Evolutionary conservation across 1,284 basidiomycete species (phyloP).

Genomic region (Pholiota adiposa): DNA sequence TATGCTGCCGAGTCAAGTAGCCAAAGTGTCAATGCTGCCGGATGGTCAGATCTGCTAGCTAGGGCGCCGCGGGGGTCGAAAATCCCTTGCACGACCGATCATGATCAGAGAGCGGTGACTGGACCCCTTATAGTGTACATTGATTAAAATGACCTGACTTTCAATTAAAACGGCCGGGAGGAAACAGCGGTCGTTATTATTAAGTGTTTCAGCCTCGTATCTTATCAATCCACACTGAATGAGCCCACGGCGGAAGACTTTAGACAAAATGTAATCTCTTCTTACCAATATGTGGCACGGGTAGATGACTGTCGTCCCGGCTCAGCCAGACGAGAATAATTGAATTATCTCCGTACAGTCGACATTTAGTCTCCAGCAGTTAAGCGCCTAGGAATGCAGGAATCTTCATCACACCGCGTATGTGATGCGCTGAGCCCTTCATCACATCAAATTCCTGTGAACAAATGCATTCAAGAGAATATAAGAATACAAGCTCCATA

Average conservation of each 20-base stretch:
- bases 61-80: conserved; percentile 5
- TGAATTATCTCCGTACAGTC: neutral
- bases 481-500: neutral
- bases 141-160: neutral
- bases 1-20: neutral
- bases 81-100: conserved; percentile 8
- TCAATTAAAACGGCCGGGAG: neutral
- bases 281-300: neutral
- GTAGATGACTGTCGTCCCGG: neutral
- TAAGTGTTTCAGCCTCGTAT: neutral
- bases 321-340: neutral
- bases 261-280: neutral
- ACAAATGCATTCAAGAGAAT: too few species aligned
- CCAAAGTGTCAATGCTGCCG: neutral
- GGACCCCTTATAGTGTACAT: neutral
- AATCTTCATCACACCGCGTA: neutral
- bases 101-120: conserved; percentile 5
- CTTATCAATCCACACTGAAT: neutral
- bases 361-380: neutral
- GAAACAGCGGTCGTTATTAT: neutral
- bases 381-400: neutral
- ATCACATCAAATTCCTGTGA: too few species aligned
- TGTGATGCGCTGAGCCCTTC: neutral
- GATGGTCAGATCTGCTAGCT: neutral
- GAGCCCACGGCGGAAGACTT: too few species aligned